These are phyloP conservation scores for Cystoderma amianthinum DNA, from an alignment of 768 basidiomycete species.

Conservation along the genomic window DNA sequence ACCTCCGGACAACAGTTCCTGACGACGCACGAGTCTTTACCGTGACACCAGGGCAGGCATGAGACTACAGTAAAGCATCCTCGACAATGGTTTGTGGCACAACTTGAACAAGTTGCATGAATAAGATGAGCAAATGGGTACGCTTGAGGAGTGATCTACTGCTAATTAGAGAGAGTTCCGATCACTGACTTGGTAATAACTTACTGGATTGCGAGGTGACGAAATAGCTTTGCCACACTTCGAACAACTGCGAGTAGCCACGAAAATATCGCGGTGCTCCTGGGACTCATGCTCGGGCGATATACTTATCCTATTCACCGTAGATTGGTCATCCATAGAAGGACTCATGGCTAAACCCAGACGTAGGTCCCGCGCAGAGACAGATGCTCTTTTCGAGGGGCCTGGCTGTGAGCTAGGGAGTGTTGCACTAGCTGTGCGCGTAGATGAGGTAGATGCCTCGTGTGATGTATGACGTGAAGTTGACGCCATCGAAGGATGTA, in stretches of 20 bases:
- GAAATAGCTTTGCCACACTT: constrained; percentile 15
- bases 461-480: too few species aligned
- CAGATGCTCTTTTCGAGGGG: constrained; percentile 10
- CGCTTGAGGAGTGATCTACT: neutral
- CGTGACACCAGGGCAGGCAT: constrained; percentile 16
- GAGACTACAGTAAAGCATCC: constrained; percentile 20
- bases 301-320: constrained; percentile 1
- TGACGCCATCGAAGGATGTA: too few species aligned
- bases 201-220: constrained; percentile 15
- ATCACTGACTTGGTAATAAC: too few species aligned
- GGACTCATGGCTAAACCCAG: constrained; percentile 12
- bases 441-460: too few species aligned
- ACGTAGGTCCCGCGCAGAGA: constrained; percentile 14
- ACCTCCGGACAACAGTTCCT: constrained; percentile 21
- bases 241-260: constrained; percentile 14
- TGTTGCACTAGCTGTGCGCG: too few species aligned
- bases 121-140: constrained; percentile 6
- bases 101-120: constrained; percentile 19
- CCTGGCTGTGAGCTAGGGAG: too few species aligned
- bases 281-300: neutral
- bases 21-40: constrained; percentile 19
- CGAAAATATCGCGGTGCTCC: constrained; percentile 13
- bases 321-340: constrained; percentile 3
- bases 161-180: too few species aligned
- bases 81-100: constrained; percentile 22